Evolutionary conservation across 2,329 filamentous ascomycete species (phyloP).

Genomic region (Phialemoniopsis sp.): DNA sequence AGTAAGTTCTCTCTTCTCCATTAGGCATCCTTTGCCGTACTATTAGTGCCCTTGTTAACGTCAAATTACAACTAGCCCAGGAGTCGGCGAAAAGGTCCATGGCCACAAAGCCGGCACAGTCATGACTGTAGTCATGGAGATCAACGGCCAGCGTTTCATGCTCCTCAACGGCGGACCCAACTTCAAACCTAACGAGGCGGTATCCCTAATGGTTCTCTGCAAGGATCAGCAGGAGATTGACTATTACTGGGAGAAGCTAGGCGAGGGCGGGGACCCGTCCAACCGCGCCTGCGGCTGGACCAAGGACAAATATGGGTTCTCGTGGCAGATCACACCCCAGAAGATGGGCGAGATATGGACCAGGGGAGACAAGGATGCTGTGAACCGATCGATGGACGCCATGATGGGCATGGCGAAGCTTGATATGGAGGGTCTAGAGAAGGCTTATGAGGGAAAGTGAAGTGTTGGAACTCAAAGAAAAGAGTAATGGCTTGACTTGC

Average conservation of each 20-base stretch:
- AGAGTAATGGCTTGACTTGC: no score
- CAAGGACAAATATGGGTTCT: conserved; percentile 37
- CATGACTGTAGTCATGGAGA: conserved; percentile 30
- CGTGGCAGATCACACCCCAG: conserved; percentile 41
- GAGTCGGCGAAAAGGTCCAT: conserved; percentile 22
- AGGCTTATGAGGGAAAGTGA: conserved; percentile 21
- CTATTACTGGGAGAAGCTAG: conserved; percentile 38
- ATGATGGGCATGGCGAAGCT: conserved; percentile 41
- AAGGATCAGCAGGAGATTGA: conserved; percentile 41
- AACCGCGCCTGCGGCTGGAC: conserved; percentile 39
- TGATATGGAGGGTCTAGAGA: conserved; percentile 30
- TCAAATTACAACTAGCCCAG: conserved; percentile 21
- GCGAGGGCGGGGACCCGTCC: conserved; percentile 29
- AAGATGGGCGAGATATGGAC: conserved; percentile 26
- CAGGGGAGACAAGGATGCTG: conserved; percentile 26
- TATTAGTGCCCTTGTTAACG: no score
- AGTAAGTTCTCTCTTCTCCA: no score
- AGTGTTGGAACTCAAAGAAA: no score
- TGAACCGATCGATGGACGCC: conserved; percentile 20
- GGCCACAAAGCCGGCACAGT: conserved; percentile 22
- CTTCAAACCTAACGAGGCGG: conserved; percentile 32
- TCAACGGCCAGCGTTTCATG: conserved; percentile 31
- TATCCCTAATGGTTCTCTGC: conserved; percentile 39
- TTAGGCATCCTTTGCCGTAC: no score
- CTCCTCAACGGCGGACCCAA: conserved; percentile 37